phyloP scores from a whole-genome alignment of 805 yeast species.

The Komagataella populi region DNA sequence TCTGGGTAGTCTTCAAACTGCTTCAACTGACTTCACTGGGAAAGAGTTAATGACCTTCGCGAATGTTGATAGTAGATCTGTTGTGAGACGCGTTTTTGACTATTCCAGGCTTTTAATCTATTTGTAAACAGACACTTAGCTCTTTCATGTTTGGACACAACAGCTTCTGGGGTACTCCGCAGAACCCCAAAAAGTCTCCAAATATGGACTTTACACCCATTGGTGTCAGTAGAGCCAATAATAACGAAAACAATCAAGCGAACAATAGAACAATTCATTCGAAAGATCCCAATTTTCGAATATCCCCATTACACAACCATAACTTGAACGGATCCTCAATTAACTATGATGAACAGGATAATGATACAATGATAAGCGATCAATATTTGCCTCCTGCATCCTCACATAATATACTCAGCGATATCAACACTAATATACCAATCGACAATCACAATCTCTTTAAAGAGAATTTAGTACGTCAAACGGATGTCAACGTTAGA shows the following conservation, averaged over 20 bases:
- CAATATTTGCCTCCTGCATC: background rate
- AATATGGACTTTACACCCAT: background rate
- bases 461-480: background rate
- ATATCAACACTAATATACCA: background rate
- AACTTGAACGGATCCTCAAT: background rate
- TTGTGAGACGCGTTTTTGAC: background rate
- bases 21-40: background rate
- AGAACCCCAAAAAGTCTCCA: background rate
- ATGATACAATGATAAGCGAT: background rate
- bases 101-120: background rate
- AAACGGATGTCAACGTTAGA: background rate
- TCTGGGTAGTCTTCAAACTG: background rate
- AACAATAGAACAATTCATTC: background rate
- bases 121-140: background rate
- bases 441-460: background rate
- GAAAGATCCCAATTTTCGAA: background rate
- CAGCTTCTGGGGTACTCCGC: background rate
- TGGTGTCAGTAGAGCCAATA: background rate
- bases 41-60: background rate
- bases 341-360: background rate
- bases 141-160: background rate
- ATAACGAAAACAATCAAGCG: background rate
- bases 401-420: background rate
- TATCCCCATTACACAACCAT: background rate
- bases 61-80: background rate